Evolutionary conservation across 2,329 filamentous ascomycete genomes (phyloP).

Genomic region (Colletotrichum neosansevieriae): DNA sequence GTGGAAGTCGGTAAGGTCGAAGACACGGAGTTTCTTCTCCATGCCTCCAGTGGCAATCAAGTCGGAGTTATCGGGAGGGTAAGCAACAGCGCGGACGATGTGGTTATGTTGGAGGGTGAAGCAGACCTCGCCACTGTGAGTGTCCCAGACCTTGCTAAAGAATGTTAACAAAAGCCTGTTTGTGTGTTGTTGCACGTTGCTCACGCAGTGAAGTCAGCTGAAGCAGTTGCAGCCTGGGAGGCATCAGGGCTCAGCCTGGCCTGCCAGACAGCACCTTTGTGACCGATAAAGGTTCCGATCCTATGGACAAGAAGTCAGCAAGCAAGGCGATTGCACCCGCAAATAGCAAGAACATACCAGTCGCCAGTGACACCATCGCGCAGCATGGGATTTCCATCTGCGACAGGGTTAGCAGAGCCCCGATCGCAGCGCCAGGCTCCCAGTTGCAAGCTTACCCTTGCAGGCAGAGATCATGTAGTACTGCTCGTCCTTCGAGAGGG

Average conservation of each 20-base stretch:
- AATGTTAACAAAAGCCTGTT: neutral
- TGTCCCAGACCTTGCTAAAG: slow-evolving; percentile 95
- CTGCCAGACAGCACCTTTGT: slow-evolving; percentile 99
- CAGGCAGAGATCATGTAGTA: slow-evolving; percentile 96
- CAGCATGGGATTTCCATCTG: slow-evolving; percentile 98
- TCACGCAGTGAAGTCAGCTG: slow-evolving; percentile 94
- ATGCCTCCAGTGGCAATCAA: slow-evolving; percentile 93
- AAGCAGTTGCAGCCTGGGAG: slow-evolving; percentile 88
- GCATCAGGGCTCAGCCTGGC: slow-evolving; percentile 90
- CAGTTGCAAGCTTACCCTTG: slow-evolving; percentile 71
- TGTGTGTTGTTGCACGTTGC: slow-evolving; percentile 47
- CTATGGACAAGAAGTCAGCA: slow-evolving; percentile 70
- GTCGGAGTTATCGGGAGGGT: slow-evolving; percentile 83
- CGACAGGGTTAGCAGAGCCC: slow-evolving; percentile 43
- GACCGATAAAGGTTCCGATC: slow-evolving; percentile 98
- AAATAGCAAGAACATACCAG: slow-evolving; percentile 68
- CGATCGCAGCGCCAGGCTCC: slow-evolving; percentile 17
- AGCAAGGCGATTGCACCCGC: neutral
- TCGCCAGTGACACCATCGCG: slow-evolving; percentile 95
- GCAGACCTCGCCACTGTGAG: slow-evolving; percentile 89
- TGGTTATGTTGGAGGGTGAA: slow-evolving; percentile 92
- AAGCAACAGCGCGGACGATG: slow-evolving; percentile 94
- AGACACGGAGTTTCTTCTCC: slow-evolving; percentile 97
- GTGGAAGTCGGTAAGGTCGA: slow-evolving; percentile 78
- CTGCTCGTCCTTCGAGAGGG: slow-evolving; percentile 82